Evolutionary conservation across 176 grass and related monocot genomes (phyloP).

Genomic region (Rhynchospora pubera): DNA sequence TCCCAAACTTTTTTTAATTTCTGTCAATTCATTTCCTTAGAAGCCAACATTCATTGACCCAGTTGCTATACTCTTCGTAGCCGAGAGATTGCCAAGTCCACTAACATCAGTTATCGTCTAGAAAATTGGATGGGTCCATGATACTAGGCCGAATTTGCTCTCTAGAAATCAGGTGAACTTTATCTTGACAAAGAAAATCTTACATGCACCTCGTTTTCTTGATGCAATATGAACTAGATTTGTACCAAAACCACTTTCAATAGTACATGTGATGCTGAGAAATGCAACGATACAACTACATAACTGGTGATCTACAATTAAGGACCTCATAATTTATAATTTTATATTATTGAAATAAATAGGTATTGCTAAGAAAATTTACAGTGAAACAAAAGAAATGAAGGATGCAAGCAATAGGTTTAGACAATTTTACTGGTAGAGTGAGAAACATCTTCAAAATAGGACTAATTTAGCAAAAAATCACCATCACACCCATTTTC

Average conservation of each 20-base stretch:
- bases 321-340: not conserved
- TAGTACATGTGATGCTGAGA: not conserved
- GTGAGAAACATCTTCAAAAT: not conserved
- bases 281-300: not conserved
- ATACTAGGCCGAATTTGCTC: not conserved
- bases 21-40: not conserved
- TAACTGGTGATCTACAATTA: not conserved
- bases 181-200: not conserved
- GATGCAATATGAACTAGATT: not conserved
- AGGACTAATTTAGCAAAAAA: not conserved
- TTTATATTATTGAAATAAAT: not conserved
- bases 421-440: not conserved
- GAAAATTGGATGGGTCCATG: not conserved
- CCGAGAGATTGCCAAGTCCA: not conserved
- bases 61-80: not conserved
- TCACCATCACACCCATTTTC: not conserved
- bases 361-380: not conserved
- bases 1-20: not conserved
- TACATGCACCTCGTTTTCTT: not conserved
- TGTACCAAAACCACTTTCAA: not conserved
- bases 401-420: not conserved
- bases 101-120: not conserved
- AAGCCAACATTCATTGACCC: not conserved
- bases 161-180: not conserved
- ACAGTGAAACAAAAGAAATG: not conserved